A percentile compares a stretch with the other conserved stretches of the same genome.
Evolutionary conservation across 2,329 filamentous ascomycete species (phyloP).

Genomic region (Didymella pinodella): DNA sequence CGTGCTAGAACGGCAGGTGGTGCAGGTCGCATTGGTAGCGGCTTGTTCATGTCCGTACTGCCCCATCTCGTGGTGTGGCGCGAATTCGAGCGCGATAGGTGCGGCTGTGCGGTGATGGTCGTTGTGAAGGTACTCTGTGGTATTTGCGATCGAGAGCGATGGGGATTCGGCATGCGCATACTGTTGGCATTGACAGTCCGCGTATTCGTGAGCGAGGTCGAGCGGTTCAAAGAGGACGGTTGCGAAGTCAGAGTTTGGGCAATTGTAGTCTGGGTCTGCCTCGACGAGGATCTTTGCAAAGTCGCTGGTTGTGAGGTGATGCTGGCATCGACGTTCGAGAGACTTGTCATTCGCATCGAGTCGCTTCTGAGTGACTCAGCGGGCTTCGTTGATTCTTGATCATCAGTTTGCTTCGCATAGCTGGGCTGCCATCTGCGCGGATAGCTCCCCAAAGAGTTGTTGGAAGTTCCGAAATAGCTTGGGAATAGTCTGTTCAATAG

Average conservation of each 20-base stretch:
- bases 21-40: conserved; percentile 12
- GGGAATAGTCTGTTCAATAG: conserved; percentile 40
- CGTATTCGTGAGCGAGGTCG: conserved; percentile 3
- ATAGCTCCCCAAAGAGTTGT: conserved; percentile 9
- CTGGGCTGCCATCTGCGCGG: conserved; percentile 17
- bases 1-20: conserved; percentile 7
- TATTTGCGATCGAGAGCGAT: conserved; percentile 5
- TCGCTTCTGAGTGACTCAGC: conserved; percentile 3
- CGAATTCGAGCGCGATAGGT: conserved; percentile 12
- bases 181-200: conserved; percentile 6
- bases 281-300: neutral
- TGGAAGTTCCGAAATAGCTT: conserved; percentile 32
- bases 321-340: neutral
- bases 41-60: conserved; percentile 11
- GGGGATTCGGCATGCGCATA: conserved; percentile 1
- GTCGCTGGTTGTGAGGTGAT: neutral
- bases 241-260: neutral
- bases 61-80: conserved; percentile 1
- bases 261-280: neutral
- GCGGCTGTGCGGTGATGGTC: conserved; percentile 12
- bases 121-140: conserved; percentile 12
- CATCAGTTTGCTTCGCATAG: conserved; percentile 11
- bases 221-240: neutral
- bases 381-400: conserved; percentile 8
- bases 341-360: conserved; percentile 1